Conservation (phyloP, 805 yeast species). For the Jamesozyma piceae region DNA sequence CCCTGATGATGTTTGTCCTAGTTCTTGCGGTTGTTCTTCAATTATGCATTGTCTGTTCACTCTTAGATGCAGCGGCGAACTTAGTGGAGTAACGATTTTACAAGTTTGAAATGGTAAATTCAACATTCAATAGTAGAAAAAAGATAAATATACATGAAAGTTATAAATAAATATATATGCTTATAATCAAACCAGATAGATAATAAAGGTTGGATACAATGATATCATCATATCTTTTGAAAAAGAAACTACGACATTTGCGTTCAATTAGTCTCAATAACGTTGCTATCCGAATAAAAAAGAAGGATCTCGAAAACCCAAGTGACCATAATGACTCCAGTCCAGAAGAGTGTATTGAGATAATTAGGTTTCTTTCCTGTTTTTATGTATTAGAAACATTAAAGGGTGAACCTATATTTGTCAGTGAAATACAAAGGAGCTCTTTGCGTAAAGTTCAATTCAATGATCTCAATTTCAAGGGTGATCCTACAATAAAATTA, state of each 20-base stretch:
- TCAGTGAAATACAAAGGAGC: constrained; percentile 23
- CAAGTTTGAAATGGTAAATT: no score
- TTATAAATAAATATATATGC: no score
- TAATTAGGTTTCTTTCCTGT: constrained; percentile 11
- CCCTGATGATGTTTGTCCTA: no score
- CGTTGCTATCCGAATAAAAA: constrained; percentile 6
- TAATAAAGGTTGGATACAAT: not conserved
- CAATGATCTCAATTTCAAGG: constrained; percentile 19
- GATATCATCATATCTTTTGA: constrained; percentile 5
- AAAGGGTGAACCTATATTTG: constrained; percentile 14
- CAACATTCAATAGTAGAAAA: no score
- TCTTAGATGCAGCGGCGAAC: no score
- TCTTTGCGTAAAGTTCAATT: constrained; percentile 13
- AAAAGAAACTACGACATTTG: constrained; percentile 22
- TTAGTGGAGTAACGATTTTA: no score
- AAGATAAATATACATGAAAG: no score
- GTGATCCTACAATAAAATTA: constrained; percentile 11
- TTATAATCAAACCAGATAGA: no score
- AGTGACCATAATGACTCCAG: not conserved
- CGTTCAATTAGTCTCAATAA: constrained; percentile 18
- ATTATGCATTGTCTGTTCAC: no score
- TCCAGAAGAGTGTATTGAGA: not conserved
- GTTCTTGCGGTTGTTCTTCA: no score
- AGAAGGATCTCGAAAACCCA: not conserved
- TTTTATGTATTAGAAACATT: constrained; percentile 18